Evolutionary conservation across 2,329 filamentous ascomycete genomes (phyloP).

Genomic region (Bipolaris bicolor): DNA sequence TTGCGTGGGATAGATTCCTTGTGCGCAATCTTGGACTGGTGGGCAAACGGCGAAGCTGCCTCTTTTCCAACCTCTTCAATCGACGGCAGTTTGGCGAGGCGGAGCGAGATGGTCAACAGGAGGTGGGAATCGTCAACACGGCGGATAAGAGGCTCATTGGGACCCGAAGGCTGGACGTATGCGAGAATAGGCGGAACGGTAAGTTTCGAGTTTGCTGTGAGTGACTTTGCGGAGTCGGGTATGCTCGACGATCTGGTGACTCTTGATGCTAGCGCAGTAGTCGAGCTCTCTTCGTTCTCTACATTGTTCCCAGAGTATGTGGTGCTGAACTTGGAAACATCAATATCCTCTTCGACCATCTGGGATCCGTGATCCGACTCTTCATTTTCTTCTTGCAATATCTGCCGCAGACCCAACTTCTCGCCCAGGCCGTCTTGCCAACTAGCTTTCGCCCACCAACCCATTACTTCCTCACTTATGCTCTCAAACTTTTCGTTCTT

Average conservation of each 20-base stretch:
- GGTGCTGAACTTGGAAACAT: conserved; percentile 60
- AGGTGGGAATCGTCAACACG: conserved; percentile 87
- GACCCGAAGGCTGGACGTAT: conserved; percentile 74
- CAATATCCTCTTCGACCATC: conserved; percentile 59
- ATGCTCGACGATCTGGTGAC: conserved; percentile 41
- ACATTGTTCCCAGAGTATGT: conserved; percentile 49
- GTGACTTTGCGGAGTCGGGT: conserved; percentile 34
- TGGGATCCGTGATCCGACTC: conserved; percentile 45
- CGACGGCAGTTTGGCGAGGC: conserved; percentile 82
- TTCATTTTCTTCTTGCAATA: conserved; percentile 61
- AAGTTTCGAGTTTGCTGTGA: conserved; percentile 46
- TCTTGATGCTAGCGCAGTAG: conserved; percentile 44
- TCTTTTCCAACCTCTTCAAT: conserved; percentile 65
- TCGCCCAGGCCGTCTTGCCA: conserved; percentile 84
- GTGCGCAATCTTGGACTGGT: conserved; percentile 79
- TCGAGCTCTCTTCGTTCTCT: conserved; percentile 14
- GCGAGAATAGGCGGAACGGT: conserved; percentile 76
- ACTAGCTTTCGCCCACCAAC: conserved; percentile 92
- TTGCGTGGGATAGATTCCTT: conserved; percentile 79
- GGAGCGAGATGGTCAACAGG: conserved; percentile 80
- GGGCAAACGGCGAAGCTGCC: conserved; percentile 72
- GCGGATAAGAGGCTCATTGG: conserved; percentile 70
- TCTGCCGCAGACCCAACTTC: conserved; percentile 74
- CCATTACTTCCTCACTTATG: conserved; percentile 87
- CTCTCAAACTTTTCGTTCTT: conserved; percentile 83